Base-by-base conservation (phyloP, 345 rosid genomes). In the Bruguiera sexangula region DNA sequence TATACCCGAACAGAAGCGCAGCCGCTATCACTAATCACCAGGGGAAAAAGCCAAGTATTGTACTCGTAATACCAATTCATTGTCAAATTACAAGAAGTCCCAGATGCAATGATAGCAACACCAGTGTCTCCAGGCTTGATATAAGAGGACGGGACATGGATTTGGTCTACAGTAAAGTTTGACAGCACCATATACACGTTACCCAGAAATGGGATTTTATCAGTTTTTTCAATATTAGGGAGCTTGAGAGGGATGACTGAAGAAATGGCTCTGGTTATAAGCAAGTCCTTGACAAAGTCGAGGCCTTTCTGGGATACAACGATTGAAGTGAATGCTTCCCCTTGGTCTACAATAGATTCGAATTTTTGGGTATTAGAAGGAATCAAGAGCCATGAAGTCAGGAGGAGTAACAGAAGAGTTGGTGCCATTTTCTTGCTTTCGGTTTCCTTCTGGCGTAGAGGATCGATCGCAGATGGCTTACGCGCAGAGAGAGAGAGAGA, bases 21-120 rank as follows among this genome's bases (percentile, higher is more conserved):
- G 20, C 99, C 99, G 48, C 70, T 50, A 77, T 95, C 99, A 73
- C 86, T 77, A 67, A 95, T 80, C 64, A 87, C 86, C 27, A 89
- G 60, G 0, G 97, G 99, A 31, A 83, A 34, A 75, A 90, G 57
- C 99, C 97, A 95, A 69, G 89, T 74, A 73, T 68, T 65, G 37
- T 88, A 95, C 63, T 86, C 75, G 66, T 95, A 95, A 73, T 66
- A 81, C 96, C 99, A 95, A 76, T 85, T 81, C 93, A 88, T 88
- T 78, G 89, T 91, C 78, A 95, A 73, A 85, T 89, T 88, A 59
- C 96, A 86, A 39, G 92, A 87, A n/a, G 89, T 81, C 62, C 96
- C 97, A 1, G 96, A 91, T 26, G 89, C 90, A 53, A 95, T 73
- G 63, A 91, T 84, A 6, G 82, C 87, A 26, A 95, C 80, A 36